These are phyloP conservation scores for Dactylonectria estremocensis DNA, from an alignment of 2,329 filamentous ascomycete species.

Conservation along the genomic window DNA sequence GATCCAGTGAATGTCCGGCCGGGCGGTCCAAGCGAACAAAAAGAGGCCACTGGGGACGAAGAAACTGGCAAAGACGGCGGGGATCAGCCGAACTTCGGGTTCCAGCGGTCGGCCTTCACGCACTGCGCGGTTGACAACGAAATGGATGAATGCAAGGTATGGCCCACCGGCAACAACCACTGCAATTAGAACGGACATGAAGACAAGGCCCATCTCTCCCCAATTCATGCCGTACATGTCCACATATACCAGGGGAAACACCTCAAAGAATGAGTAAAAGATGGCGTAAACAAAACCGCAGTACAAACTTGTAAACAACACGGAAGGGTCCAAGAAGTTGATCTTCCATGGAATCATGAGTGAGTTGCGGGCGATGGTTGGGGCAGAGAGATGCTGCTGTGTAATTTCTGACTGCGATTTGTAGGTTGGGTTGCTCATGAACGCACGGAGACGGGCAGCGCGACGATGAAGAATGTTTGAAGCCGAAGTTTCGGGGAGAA, in stretches of 20 bases:
- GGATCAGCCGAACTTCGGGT: not conserved
- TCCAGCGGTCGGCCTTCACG: not conserved
- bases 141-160: not conserved
- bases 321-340: not conserved
- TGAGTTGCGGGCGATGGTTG: not conserved
- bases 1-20: not conserved
- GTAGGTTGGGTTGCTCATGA: not conserved
- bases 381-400: not conserved
- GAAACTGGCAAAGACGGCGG: not conserved
- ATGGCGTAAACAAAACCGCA: not conserved
- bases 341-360: slow-evolving; percentile 5
- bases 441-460: slow-evolving; percentile 4
- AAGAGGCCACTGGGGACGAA: not conserved
- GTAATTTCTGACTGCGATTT: not conserved
- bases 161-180: not conserved
- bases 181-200: slow-evolving; percentile 55
- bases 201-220: slow-evolving; percentile 58
- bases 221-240: slow-evolving; percentile 62
- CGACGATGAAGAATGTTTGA: slow-evolving; percentile 7
- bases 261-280: slow-evolving; percentile 57
- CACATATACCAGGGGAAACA: slow-evolving; percentile 63
- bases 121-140: not conserved
- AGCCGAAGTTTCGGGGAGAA: slow-evolving; percentile 9
- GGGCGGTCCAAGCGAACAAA: not conserved
- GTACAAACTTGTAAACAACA: slow-evolving; percentile 1